These are phyloP conservation scores for Trypanosoma boissoni DNA, from an alignment of 208 protist genomes.

Conservation along the genomic window DNA sequence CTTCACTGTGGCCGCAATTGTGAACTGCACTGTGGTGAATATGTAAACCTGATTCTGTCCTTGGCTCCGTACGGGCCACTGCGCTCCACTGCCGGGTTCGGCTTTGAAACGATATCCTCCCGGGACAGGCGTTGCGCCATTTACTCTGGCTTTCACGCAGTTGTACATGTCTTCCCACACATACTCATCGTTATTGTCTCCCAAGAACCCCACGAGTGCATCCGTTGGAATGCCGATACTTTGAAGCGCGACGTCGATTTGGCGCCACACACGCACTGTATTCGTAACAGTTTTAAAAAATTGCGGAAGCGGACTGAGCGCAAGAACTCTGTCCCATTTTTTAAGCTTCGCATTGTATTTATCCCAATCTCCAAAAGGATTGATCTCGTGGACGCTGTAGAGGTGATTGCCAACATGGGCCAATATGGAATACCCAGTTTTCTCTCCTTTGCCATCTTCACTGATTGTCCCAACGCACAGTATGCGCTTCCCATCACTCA, in stretches of 20 bases:
- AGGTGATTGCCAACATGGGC: neutral
- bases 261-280: neutral
- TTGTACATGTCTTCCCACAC: constrained; percentile 8
- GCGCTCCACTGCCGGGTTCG: constrained; percentile 6
- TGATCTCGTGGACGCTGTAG: neutral
- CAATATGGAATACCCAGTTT: neutral
- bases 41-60: constrained; percentile 21
- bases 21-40: constrained; percentile 20
- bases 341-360: neutral
- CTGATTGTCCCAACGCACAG: neutral
- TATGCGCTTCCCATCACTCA: neutral
- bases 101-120: constrained; percentile 2
- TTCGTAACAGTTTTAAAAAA: neutral
- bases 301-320: neutral
- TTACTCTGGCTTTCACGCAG: constrained; percentile 4
- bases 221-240: neutral
- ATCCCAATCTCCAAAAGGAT: neutral
- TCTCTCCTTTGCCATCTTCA: neutral
- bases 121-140: neutral
- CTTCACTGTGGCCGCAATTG: constrained; percentile 17
- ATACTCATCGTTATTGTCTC: neutral
- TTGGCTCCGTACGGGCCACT: constrained; percentile 21
- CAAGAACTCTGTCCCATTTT: neutral
- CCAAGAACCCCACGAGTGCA: constrained; percentile 13
- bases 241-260: neutral